These are phyloP conservation scores for Komagataella mondaviorum DNA, from an alignment of 805 yeast species.

Conservation along the genomic window DNA sequence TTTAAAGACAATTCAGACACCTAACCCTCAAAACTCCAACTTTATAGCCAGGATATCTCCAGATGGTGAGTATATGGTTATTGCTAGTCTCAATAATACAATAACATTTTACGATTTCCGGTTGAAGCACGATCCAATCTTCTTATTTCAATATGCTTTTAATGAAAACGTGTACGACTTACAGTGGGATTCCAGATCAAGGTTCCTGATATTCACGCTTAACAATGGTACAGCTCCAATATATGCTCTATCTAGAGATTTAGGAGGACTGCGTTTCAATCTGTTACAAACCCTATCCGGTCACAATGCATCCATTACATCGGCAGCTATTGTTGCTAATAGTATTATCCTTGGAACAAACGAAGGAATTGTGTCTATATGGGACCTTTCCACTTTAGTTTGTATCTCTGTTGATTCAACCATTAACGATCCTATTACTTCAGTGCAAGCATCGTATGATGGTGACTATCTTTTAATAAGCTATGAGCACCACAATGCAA, in stretches of 20 bases:
- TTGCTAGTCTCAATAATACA: constrained; percentile 20
- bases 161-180: constrained; percentile 21
- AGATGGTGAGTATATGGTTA: constrained; percentile 25
- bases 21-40: constrained; percentile 6
- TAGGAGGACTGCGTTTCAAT: not conserved
- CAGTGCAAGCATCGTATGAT: constrained; percentile 22
- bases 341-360: constrained; percentile 27
- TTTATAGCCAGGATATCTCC: constrained; percentile 19
- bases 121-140: constrained; percentile 16
- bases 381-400: constrained; percentile 22
- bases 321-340: constrained; percentile 16
- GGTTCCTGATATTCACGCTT: constrained; percentile 22
- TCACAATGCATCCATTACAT: constrained; percentile 25
- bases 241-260: constrained; percentile 4
- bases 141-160: constrained; percentile 7
- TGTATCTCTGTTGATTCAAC: constrained; percentile 17
- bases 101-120: constrained; percentile 17
- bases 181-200: constrained; percentile 19
- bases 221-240: constrained; percentile 24
- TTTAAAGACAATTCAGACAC: constrained; percentile 4
- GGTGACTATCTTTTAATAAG: constrained; percentile 25
- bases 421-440: constrained; percentile 27
- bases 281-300: constrained; percentile 15
- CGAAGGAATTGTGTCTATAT: constrained; percentile 31
- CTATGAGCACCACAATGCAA: constrained; percentile 19